A percentile compares a stretch with the other conserved stretches of the same genome.
Evolutionary conservation across 2,329 filamentous ascomycete species (phyloP).

Genomic region (Diatrype stigma): DNA sequence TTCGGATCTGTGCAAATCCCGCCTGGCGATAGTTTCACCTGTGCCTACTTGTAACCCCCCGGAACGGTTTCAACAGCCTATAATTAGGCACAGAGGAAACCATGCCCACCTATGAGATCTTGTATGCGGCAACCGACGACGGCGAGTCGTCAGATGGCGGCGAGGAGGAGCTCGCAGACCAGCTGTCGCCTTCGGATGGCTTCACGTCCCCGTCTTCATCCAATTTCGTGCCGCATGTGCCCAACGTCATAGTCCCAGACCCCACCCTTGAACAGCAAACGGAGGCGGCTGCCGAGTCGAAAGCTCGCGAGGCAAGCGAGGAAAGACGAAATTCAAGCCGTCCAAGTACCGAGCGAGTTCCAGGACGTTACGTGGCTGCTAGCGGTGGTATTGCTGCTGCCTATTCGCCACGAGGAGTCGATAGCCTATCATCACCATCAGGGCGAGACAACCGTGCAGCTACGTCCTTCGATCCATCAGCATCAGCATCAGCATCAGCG

Average conservation of each 20-base stretch:
- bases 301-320: constrained; percentile 40
- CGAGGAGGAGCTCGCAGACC: constrained; percentile 27
- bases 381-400: too few relatives aligned
- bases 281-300: constrained; percentile 32
- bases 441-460: neutral
- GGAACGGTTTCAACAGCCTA: constrained; percentile 20
- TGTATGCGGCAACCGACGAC: constrained; percentile 37
- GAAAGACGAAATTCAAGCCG: too few relatives aligned
- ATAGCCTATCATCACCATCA: constrained; percentile 1
- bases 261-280: constrained; percentile 34
- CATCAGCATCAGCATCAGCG: constrained; percentile 4
- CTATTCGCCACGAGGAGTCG: constrained; percentile 9
- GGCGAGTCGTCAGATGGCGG: constrained; percentile 21
- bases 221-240: constrained; percentile 37
- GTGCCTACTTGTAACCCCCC: constrained; percentile 8
- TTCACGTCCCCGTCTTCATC: constrained; percentile 37
- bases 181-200: constrained; percentile 48
- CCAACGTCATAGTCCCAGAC: constrained; percentile 46
- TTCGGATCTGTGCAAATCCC: constrained; percentile 15
- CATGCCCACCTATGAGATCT: constrained; percentile 47
- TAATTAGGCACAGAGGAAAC: constrained; percentile 8
- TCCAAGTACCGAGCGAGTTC: constrained; percentile 21
- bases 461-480: neutral
- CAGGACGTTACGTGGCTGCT: constrained; percentile 6
- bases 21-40: constrained; percentile 27